These are phyloP conservation scores for Pichia gijzeniarum DNA, from an alignment of 805 yeast species.

Conservation along the genomic window DNA sequence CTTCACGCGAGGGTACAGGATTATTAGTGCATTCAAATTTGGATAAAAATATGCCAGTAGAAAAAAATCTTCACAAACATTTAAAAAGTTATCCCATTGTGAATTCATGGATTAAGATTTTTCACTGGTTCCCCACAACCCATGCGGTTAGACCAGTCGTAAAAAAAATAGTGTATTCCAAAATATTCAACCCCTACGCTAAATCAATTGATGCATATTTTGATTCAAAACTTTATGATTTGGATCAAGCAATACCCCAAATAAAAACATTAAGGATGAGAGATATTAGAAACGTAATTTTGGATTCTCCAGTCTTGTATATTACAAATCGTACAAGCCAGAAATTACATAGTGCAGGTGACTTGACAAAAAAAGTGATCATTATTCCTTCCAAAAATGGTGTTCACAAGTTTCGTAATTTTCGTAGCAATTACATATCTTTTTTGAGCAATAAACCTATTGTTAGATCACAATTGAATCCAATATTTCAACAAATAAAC, in stretches of 20 bases:
- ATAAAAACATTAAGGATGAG: constrained; percentile 48
- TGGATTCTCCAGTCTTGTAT: constrained; percentile 41
- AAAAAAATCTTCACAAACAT: constrained; percentile 34
- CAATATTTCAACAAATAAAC: constrained; percentile 57
- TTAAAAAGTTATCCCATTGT: constrained; percentile 38
- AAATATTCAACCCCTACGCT: constrained; percentile 19
- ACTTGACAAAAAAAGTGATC: constrained; percentile 22
- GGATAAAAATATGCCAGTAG: too few species aligned
- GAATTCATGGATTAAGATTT: constrained; percentile 27
- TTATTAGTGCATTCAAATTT: too few species aligned
- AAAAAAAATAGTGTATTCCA: constrained; percentile 22
- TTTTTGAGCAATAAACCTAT: constrained; percentile 48
- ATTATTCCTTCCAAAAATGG: constrained; percentile 45
- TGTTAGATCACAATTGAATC: constrained; percentile 56
- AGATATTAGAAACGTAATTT: constrained; percentile 36
- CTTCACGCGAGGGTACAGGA: too few species aligned
- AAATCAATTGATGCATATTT: constrained; percentile 40
- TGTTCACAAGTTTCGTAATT: constrained; percentile 40
- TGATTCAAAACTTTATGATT: constrained; percentile 41
- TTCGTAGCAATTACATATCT: constrained; percentile 4
- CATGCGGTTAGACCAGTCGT: constrained; percentile 21
- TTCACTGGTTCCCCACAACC: constrained; percentile 24
- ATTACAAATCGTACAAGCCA: neutral
- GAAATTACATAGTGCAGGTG: constrained; percentile 17
- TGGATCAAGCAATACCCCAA: constrained; percentile 57